Evolutionary conservation across 2,329 filamentous ascomycete genomes (phyloP).

Genomic region (Rhynchosporium secalis): DNA sequence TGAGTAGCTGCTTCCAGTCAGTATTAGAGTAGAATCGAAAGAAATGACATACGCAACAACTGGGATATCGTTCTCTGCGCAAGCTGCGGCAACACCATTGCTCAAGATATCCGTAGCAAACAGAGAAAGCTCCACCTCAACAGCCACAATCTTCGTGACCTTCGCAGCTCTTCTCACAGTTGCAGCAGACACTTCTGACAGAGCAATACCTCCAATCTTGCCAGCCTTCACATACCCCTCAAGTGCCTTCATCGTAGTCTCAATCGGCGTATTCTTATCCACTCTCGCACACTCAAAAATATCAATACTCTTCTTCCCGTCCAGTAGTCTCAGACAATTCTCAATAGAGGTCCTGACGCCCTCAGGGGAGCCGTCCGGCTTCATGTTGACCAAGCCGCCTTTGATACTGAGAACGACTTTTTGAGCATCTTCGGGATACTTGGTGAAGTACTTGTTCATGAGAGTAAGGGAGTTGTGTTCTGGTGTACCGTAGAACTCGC

Average conservation of each 20-base stretch:
- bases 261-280: constrained; percentile 47
- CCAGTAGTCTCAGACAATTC: constrained; percentile 51
- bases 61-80: constrained; percentile 64
- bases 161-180: constrained; percentile 45
- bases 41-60: constrained; percentile 53
- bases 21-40: constrained; percentile 22
- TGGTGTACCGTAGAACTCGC: constrained; percentile 60
- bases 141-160: constrained; percentile 45
- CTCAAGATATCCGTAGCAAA: constrained; percentile 42
- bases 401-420: constrained; percentile 65
- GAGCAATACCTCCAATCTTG: constrained; percentile 46
- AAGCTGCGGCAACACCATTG: constrained; percentile 48
- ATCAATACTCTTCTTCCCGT: constrained; percentile 53
- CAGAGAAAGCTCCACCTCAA: constrained; percentile 49
- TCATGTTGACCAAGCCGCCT: constrained; percentile 47
- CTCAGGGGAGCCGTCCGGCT: constrained; percentile 53
- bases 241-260: constrained; percentile 40
- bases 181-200: constrained; percentile 46
- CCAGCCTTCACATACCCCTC: constrained; percentile 45
- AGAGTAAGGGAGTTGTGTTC: constrained; percentile 60
- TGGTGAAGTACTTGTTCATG: constrained; percentile 61
- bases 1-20: constrained; percentile 52
- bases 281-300: constrained; percentile 47
- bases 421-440: constrained; percentile 62
- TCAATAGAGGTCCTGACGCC: constrained; percentile 59